A percentile compares a stretch with the other conserved stretches of the same genome.
Conservation (phyloP, 2,329 filamentous ascomycete species). For the Lasiodiplodia sp. region DNA sequence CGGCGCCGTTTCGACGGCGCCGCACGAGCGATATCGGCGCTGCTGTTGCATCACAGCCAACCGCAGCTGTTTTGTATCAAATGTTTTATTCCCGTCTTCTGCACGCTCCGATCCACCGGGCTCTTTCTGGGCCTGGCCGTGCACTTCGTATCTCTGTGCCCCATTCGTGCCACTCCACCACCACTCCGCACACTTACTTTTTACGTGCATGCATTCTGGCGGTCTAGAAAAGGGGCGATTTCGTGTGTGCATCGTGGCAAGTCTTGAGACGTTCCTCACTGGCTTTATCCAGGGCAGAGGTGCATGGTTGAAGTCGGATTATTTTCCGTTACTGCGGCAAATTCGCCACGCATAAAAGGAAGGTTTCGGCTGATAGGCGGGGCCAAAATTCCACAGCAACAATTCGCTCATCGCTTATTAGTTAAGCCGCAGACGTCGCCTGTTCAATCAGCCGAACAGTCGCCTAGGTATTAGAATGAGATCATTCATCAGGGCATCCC, state of each 20-base stretch:
- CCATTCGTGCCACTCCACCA: background rate
- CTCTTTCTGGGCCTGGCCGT: background rate
- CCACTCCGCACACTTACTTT: conserved; percentile 2
- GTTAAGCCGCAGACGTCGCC: background rate
- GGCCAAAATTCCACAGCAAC: background rate
- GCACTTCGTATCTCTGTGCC: conserved; percentile 6
- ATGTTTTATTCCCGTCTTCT: background rate
- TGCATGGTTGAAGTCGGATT: conserved; percentile 10
- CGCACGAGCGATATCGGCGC: conserved; percentile 11
- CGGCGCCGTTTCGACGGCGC: background rate
- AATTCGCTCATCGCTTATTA: background rate
- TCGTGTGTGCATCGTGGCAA: background rate
- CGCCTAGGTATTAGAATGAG: background rate
- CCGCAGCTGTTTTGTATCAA: conserved; percentile 2
- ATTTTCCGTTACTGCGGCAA: background rate
- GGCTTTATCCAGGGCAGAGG: background rate
- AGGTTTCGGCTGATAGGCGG: background rate
- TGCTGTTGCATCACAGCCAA: background rate
- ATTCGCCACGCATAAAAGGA: background rate
- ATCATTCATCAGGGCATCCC: background rate
- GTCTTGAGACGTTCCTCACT: background rate
- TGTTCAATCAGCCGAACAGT: background rate
- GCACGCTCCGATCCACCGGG: background rate
- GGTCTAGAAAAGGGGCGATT: conserved; percentile 16
- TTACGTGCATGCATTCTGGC: conserved; percentile 3